Evolutionary conservation across 108 stramenopile species (phyloP).

Genomic region (Cyclotella baltica): DNA sequence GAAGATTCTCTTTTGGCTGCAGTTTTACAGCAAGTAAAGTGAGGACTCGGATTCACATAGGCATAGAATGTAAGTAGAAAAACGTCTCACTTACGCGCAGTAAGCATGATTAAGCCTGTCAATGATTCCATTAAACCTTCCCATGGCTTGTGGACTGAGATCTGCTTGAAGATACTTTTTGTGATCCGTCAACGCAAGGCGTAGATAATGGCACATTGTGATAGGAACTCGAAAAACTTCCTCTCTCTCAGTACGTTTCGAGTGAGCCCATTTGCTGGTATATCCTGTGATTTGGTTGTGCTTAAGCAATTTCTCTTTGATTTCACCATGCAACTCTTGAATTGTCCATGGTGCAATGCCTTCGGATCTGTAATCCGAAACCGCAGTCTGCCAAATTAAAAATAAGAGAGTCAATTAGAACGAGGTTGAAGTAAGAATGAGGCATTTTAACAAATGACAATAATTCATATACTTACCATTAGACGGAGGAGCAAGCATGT

Average conservation of each 20-base stretch:
- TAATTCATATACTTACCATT: too few species aligned
- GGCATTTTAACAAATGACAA: too few species aligned
- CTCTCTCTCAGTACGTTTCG: constrained; percentile 19
- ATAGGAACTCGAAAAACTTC: constrained; percentile 28
- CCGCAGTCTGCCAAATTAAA: too few species aligned
- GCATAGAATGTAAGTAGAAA: neutral
- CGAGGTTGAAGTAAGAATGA: too few species aligned
- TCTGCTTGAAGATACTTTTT: constrained; percentile 2
- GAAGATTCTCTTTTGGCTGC: constrained; percentile 14
- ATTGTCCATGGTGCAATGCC: constrained; percentile 13
- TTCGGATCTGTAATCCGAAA: too few species aligned
- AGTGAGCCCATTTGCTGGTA: constrained; percentile 14
- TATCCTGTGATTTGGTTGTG: constrained; percentile 21
- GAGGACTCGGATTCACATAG: neutral
- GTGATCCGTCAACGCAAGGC: constrained; percentile 6
- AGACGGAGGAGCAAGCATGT: constrained; percentile 28
- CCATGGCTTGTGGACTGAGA: neutral
- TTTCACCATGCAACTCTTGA: constrained; percentile 23
- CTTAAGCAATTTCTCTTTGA: constrained; percentile 11
- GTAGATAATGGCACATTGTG: constrained; percentile 17
- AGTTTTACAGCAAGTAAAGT: neutral
- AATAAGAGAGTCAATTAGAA: too few species aligned
- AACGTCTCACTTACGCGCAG: neutral
- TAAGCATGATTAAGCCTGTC: constrained; percentile 15
- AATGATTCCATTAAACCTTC: constrained; percentile 5